Evolutionary conservation across 441 rosid species (phyloP), one percentile per base, ranked within the genome.

Genomic region (Populus hybrid): DNA sequence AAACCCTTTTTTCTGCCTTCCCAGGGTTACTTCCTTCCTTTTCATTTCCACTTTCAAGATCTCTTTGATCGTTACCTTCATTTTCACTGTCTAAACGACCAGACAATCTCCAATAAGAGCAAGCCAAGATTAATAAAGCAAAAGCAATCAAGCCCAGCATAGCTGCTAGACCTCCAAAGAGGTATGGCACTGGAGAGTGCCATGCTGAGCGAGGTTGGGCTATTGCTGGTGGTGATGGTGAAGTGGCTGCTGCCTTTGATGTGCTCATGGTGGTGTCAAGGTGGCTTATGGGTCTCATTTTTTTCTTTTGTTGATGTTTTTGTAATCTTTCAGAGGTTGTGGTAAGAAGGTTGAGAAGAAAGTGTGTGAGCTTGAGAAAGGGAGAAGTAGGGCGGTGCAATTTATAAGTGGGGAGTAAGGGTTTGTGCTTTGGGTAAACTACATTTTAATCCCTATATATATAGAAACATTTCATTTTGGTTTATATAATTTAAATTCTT

Each of bases 101-200:
- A 0, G 99, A 94, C 63, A 94, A 91, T 73, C 89, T 91, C 99
- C 98, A 92, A 69, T 92, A 94, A 73, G 99, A 95, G 78, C 98
- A 95, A 42, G 98, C 98, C 24, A 95, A 89, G 81, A 95, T 89
- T 6, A 95, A 69, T 21, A 95, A 88, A 50, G 99, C 97, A 77
- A 93, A 90, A 67, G 99, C 97, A 26, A 93, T 91, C 76, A 95
- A 87, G 30, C 97, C 97, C 70, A 95, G 80, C 97, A 94, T 95
- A 10, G 98, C 99, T 0, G 98, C 99, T 76, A 95, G 77, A 9
- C 99, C 99, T 8, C 99, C 98, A 61, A 95, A 95, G 66, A 95
- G 88, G 78, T 94, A 95, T 0, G 99, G 99, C 71, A 95, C 89
- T 0, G 98, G 98, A 9, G 99, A 94, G 87, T 95, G 98, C 97